Conservation (phyloP, 306 rosid species). For the Cucurbita argyrosperma region DNA sequence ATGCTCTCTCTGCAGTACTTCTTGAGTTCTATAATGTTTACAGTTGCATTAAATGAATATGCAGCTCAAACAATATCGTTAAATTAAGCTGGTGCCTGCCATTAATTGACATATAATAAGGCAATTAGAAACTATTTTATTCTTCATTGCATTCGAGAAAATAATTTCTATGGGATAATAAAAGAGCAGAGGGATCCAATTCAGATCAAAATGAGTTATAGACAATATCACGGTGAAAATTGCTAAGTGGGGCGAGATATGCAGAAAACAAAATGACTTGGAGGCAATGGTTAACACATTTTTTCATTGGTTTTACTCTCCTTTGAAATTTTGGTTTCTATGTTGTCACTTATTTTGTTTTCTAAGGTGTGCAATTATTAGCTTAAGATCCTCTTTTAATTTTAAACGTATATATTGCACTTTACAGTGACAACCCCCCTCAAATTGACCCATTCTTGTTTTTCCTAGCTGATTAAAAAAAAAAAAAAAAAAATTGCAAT, state of each 20-base stretch:
- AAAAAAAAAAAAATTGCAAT: no score
- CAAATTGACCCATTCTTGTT: background rate
- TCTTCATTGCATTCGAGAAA: background rate
- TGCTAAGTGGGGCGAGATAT: background rate
- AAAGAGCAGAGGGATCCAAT: background rate
- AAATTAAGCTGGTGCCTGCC: background rate
- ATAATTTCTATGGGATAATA: background rate
- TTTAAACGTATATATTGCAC: background rate
- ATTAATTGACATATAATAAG: background rate
- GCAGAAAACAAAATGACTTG: background rate
- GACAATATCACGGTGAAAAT: background rate
- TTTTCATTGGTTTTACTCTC: background rate
- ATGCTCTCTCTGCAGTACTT: conserved; percentile 10
- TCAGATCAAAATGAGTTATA: background rate
- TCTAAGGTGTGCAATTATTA: background rate
- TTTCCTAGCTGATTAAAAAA: background rate
- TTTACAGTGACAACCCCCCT: background rate
- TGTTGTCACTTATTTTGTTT: background rate
- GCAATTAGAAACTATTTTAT: background rate
- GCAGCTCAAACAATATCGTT: background rate
- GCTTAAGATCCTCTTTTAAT: background rate
- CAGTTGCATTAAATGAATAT: background rate
- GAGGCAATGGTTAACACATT: background rate
- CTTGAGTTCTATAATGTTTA: conserved; percentile 4
- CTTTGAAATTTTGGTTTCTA: background rate